These are phyloP conservation scores for Phytopythium litorale DNA, from an alignment of 352 stramenopile genomes.

Conservation along the genomic window DNA sequence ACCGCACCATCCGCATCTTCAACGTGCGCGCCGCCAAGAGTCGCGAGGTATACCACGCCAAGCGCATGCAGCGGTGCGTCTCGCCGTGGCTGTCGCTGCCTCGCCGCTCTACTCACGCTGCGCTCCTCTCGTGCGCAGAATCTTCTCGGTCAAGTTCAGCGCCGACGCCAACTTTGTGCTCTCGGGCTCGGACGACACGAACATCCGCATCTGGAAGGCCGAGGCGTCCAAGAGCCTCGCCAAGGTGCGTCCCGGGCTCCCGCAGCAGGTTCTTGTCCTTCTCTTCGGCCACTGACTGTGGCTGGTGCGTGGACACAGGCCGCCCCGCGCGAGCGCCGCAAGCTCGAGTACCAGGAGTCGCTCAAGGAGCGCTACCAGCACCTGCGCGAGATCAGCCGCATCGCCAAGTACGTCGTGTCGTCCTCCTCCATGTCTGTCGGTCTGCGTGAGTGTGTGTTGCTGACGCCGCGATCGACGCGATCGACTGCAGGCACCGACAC, in stretches of 20 bases:
- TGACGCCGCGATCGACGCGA: constrained; percentile 5
- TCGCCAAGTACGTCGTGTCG: constrained; percentile 67
- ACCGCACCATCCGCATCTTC: constrained; percentile 99
- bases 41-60: constrained; percentile 96
- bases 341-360: constrained; percentile 96
- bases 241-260: constrained; percentile 52
- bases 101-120: not conserved
- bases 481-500: constrained; percentile 83
- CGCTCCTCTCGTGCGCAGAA: constrained; percentile 19
- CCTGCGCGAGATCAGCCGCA: constrained; percentile 94
- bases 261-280: not conserved
- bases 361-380: constrained; percentile 96
- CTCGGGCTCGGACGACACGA: constrained; percentile 98
- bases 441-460: constrained; percentile 1
- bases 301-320: constrained; percentile 22
- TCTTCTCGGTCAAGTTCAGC: constrained; percentile 87
- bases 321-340: constrained; percentile 78
- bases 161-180: constrained; percentile 95
- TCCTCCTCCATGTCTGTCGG: not conserved
- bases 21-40: constrained; percentile 79
- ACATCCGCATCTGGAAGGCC: constrained; percentile 99
- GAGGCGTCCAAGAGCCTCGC: constrained; percentile 93
- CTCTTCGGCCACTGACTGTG: constrained; percentile 11
- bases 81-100: not conserved
- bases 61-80: constrained; percentile 96